Evolutionary conservation across 192 early-diverging fungal genomes (phyloP).

Genomic region (Chytriomyces confervae): DNA sequence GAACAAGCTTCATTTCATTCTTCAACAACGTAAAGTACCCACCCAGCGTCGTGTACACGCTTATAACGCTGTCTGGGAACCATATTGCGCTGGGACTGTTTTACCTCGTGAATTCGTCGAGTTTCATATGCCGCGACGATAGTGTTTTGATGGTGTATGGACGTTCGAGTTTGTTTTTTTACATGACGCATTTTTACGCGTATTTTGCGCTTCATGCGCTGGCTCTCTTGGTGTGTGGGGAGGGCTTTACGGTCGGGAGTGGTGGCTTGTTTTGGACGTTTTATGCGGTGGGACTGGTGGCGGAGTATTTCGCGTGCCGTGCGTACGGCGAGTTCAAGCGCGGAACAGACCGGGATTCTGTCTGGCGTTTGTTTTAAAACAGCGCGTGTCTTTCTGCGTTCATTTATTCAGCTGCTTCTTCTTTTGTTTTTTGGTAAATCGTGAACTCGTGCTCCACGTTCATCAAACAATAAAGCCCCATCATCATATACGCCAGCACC

Average conservation of each 20-base stretch:
- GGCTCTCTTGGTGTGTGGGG: neutral
- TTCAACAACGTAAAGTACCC: conserved; percentile 55
- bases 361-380: conserved; percentile 32
- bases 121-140: neutral
- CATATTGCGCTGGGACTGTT: conserved; percentile 41
- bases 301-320: conserved; percentile 24
- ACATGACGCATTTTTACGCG: conserved; percentile 26
- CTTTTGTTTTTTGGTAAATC: too few relatives aligned
- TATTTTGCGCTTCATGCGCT: neutral
- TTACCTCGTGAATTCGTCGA: conserved; percentile 20
- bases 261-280: conserved; percentile 12
- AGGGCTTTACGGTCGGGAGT: neutral
- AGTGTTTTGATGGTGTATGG: conserved; percentile 25
- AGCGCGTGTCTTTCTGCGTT: too few relatives aligned
- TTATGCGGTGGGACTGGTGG: conserved; percentile 11
- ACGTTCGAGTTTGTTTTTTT: conserved; percentile 11
- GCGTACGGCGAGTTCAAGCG: conserved; percentile 24
- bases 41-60: conserved; percentile 42
- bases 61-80: conserved; percentile 38
- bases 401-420: too few relatives aligned
- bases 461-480: too few relatives aligned
- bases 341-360: conserved; percentile 15
- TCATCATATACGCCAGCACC: conserved; percentile 25
- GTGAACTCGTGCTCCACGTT: too few relatives aligned
- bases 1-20: conserved; percentile 41